Base-by-base conservation (phyloP, 1,284 basidiomycete species). In the Meripilus lineatus region DNA sequence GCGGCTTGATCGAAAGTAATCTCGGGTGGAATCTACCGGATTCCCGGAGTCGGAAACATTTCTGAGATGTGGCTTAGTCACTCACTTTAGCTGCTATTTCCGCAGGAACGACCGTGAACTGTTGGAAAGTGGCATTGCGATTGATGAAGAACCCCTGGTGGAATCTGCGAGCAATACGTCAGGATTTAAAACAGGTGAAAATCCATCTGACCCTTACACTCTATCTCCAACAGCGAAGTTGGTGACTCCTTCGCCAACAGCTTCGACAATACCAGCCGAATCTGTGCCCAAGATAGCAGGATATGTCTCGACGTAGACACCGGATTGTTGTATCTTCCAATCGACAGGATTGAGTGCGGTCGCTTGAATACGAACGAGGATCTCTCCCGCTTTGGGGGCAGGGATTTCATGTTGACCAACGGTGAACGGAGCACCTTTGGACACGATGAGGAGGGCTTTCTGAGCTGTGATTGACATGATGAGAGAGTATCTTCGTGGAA, bases 221-320 rank as follows among this genome's bases (percentile, higher is more conserved):
- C 57, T 68, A 45, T 78, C 73, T 3, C 78, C 77, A 8, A 69
- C 65, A 8, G 62, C 54, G 50, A 77, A 63, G 30, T 57, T 50
- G 1, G 57, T 53, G 1, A 76, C 72, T 1, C 65, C 68, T 14
- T 63, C 52, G 3, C 74, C 77, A 8, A 77, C 56, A 25, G 61
- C 58, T 15, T 69, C 69, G 23, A 80, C 67, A 7, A 64, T 56
- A 2, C 79, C 79, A 3, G 68, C 64, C 33, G 63, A 67, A 49
- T 81, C 78, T 3, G 58, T 63, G 13, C 79, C 78, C 14, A 72
- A 48, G 15, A 71, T 56, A 1, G 63, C 55, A 2, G 71, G 71
- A 46, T 49, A 72, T 0, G 55, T 40, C 0, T 53, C 35, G 0
- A 61, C 38, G 39, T 51, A 49, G 10, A 10, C 3, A 11, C 32